Percentiles rank a stretch among this genome's conserved stretches.
Conservation (phyloP, 164 flowering plant genomes). For the Chimonanthus praecox region DNA sequence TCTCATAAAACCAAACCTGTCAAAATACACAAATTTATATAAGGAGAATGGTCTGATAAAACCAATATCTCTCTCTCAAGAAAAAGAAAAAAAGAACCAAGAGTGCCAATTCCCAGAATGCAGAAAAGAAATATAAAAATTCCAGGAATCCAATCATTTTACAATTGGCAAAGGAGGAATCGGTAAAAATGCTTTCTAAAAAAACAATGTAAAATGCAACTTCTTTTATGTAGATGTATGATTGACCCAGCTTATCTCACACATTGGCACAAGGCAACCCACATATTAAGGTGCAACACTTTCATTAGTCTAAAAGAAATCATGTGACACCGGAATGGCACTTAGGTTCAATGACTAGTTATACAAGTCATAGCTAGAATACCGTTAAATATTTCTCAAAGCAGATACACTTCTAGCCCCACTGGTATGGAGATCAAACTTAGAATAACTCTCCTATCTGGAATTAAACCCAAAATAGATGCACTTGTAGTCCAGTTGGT, state of each 20-base stretch:
- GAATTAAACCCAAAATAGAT: neutral
- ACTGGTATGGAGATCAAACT: neutral
- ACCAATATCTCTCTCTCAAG: neutral
- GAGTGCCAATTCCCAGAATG: neutral
- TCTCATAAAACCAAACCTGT: constrained; percentile 34
- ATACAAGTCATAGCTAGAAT: neutral
- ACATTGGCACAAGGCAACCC: neutral
- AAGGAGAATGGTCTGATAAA: neutral
- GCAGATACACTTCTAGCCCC: neutral
- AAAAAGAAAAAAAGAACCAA: neutral
- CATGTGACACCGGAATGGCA: neutral
- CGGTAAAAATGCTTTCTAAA: neutral
- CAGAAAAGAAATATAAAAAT: too few relatives aligned
- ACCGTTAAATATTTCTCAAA: too few relatives aligned
- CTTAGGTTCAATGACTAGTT: neutral
- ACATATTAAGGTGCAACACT: neutral
- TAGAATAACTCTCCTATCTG: neutral
- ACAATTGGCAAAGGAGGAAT: too few relatives aligned
- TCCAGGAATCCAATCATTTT: too few relatives aligned
- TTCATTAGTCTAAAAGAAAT: too few relatives aligned
- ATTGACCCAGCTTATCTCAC: neutral
- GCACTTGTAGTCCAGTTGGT: neutral
- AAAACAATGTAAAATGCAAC: neutral
- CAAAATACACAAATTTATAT: constrained; percentile 1
- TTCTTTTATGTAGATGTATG: neutral